A percentile compares a stretch with the other conserved stretches of the same genome.
Evolutionary conservation across 73 alveolate species (phyloP).

Genomic region (Stentor coeruleus): DNA sequence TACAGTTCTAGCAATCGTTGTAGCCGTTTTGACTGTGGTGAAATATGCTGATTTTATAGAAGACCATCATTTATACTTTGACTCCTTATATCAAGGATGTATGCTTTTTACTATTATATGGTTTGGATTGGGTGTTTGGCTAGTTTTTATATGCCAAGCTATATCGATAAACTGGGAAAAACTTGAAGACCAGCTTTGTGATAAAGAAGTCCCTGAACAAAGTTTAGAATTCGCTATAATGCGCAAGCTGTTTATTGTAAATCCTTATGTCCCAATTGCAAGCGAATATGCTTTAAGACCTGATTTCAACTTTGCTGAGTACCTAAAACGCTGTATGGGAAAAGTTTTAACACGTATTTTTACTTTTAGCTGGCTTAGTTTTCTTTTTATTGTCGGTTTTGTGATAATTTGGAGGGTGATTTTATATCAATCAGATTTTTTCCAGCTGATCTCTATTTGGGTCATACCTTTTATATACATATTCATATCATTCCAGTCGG

Average conservation of each 20-base stretch:
- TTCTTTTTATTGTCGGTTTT: neutral
- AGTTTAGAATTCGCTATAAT: neutral
- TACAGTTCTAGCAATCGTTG: neutral
- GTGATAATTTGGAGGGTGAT: neutral
- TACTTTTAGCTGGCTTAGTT: neutral
- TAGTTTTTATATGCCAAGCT: neutral
- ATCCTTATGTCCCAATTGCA: neutral
- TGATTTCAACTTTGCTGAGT: conserved; percentile 22
- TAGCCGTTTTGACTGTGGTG: neutral
- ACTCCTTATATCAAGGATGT: neutral
- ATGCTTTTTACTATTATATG: neutral
- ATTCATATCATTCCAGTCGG: neutral
- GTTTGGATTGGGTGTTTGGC: conserved; percentile 12
- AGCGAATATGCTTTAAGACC: neutral
- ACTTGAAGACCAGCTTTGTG: neutral
- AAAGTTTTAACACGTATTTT: neutral
- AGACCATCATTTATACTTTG: neutral
- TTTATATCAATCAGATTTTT: neutral
- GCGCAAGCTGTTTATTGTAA: neutral
- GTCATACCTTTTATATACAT: neutral
- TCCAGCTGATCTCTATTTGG: neutral
- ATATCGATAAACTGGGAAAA: neutral
- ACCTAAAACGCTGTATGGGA: neutral
- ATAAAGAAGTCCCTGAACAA: neutral
- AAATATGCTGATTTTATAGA: neutral